These are phyloP conservation scores for Sugiyamaella castrensis DNA, from an alignment of 1,139 yeast genomes.

Conservation along the genomic window DNA sequence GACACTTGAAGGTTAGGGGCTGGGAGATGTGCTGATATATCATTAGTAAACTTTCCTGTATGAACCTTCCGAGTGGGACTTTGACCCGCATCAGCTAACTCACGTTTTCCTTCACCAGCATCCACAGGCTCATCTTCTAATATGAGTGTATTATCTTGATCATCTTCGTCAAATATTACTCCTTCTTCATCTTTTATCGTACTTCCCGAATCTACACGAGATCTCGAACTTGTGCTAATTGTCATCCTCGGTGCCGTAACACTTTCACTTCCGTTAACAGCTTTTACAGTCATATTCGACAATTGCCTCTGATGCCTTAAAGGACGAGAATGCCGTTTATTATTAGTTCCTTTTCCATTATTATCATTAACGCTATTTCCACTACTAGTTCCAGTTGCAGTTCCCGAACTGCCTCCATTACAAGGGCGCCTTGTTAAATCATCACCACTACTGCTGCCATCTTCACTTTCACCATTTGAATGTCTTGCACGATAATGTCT, in stretches of 20 bases:
- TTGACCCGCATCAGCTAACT: too few species aligned
- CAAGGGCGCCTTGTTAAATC: not conserved
- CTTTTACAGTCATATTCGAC: slow-evolving; percentile 5
- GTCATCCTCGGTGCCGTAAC: too few species aligned
- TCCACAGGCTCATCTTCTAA: not conserved
- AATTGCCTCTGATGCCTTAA: slow-evolving; percentile 5
- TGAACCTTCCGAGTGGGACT: not conserved
- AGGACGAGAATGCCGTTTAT: slow-evolving; percentile 3
- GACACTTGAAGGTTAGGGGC: slow-evolving; percentile 2
- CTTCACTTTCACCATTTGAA: not conserved
- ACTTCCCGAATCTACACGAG: not conserved
- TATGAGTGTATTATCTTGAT: slow-evolving; percentile 1
- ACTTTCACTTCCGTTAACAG: not conserved
- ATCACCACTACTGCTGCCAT: slow-evolving; percentile 1
- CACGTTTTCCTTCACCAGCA: not conserved
- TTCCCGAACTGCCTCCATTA: not conserved
- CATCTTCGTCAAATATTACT: not conserved
- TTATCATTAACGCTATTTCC: slow-evolving; percentile 1
- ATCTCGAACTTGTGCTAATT: not conserved
- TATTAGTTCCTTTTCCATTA: not conserved
- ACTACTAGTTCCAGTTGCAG: slow-evolving; percentile 1
- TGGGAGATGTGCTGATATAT: not conserved
- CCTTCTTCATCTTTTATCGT: not conserved
- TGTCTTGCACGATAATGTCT: not conserved
- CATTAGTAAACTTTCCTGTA: not conserved